Conservation (phyloP, 1,284 basidiomycete species). For the Ustilago xerochloae region DNA sequence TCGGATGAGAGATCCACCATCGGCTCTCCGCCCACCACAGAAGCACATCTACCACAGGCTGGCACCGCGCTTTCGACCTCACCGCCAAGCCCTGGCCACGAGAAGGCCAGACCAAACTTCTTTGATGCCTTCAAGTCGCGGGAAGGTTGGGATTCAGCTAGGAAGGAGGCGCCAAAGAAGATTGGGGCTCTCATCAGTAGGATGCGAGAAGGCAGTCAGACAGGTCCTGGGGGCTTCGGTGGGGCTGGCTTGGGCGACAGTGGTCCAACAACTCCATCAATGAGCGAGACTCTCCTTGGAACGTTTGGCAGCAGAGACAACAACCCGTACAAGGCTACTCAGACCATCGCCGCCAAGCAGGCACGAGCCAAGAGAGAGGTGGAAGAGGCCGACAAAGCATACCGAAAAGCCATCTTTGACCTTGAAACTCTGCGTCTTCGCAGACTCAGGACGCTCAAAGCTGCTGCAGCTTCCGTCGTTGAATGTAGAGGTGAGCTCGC, state of each 20-base stretch:
- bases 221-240: constrained; percentile 7
- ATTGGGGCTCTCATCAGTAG: constrained; percentile 61
- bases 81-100: constrained; percentile 26
- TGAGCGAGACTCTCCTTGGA: constrained; percentile 29
- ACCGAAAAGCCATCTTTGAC: constrained; percentile 90
- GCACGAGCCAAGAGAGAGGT: constrained; percentile 61
- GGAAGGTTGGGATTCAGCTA: constrained; percentile 62
- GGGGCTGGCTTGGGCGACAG: constrained; percentile 12
- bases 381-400: constrained; percentile 80
- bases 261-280: constrained; percentile 16
- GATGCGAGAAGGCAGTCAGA: constrained; percentile 59
- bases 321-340: constrained; percentile 42
- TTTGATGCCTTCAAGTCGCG: constrained; percentile 60
- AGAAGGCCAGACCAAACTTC: constrained; percentile 45
- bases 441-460: constrained; percentile 82
- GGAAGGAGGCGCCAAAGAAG: constrained; percentile 65
- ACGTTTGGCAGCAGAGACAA: constrained; percentile 27
- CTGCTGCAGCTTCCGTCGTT: constrained; percentile 84
- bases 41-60: constrained; percentile 3
- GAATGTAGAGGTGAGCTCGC: constrained; percentile 82
- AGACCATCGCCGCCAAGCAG: constrained; percentile 57
- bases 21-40: constrained; percentile 29
- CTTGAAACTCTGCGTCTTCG: constrained; percentile 85
- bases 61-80: constrained; percentile 11
- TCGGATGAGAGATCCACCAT: constrained; percentile 33